Evolutionary conservation across 1,284 basidiomycete species (phyloP).

Genomic region (Fomes fomentarius): DNA sequence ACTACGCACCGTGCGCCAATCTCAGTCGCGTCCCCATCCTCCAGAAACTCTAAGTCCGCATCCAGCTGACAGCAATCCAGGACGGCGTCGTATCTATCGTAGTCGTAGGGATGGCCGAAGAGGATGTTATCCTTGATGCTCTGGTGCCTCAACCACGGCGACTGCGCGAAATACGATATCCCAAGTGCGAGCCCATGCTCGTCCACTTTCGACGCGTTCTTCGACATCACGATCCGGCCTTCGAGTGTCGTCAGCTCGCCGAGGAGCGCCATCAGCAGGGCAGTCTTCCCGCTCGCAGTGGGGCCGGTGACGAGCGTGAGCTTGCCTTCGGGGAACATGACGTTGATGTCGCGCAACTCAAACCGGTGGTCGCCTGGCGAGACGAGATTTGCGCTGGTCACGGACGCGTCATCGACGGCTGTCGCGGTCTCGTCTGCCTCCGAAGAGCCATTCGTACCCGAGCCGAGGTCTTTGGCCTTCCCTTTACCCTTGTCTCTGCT

Average conservation of each 20-base stretch:
- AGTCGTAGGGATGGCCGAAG: slow-evolving; percentile 69
- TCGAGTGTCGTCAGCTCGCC: slow-evolving; percentile 63
- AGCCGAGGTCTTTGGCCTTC: slow-evolving; percentile 27
- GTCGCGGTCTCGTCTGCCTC: slow-evolving; percentile 1
- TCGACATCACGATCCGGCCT: slow-evolving; percentile 63
- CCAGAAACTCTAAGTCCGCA: slow-evolving; percentile 58
- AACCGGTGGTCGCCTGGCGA: slow-evolving; percentile 50
- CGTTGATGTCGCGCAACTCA: slow-evolving; percentile 64
- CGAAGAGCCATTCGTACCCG: background rate
- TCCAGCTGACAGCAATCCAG: slow-evolving; percentile 73
- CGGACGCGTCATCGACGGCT: slow-evolving; percentile 27
- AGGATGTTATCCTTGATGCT: slow-evolving; percentile 74
- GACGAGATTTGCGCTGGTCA: slow-evolving; percentile 9
- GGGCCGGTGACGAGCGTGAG: slow-evolving; percentile 71
- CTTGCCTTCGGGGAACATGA: slow-evolving; percentile 72
- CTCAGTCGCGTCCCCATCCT: slow-evolving; percentile 44
- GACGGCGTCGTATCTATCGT: slow-evolving; percentile 66
- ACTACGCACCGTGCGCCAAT: slow-evolving; percentile 38
- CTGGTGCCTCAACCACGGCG: slow-evolving; percentile 80
- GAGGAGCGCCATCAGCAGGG: slow-evolving; percentile 70
- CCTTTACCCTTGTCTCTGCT: slow-evolving; percentile 29
- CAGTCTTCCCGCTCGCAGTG: slow-evolving; percentile 83
- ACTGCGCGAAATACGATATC: slow-evolving; percentile 85
- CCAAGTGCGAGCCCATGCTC: slow-evolving; percentile 68
- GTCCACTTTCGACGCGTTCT: slow-evolving; percentile 61